Evolutionary conservation across 1,284 basidiomycete species (phyloP).

Genomic region (Irpex rosettiformis): DNA sequence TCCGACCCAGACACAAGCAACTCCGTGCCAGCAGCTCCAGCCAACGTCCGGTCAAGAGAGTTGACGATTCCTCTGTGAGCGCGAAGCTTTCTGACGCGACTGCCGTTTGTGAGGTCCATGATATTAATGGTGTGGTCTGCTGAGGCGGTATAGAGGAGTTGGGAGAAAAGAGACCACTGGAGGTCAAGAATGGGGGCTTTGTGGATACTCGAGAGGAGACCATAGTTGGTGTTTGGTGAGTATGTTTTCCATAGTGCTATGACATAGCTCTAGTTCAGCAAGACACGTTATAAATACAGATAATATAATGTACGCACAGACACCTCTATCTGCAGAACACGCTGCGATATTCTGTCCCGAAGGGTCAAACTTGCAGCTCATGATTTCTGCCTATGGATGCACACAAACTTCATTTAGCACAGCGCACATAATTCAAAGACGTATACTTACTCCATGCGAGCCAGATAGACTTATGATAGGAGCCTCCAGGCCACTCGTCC

Average conservation of each 20-base stretch:
- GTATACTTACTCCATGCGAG: slow-evolving; percentile 58
- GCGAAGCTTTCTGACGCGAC: slow-evolving; percentile 69
- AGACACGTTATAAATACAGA: background rate
- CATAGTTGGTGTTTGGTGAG: slow-evolving; percentile 79
- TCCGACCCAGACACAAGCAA: slow-evolving; percentile 84
- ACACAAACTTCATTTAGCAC: background rate
- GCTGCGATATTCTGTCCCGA: slow-evolving; percentile 82
- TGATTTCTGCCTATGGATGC: slow-evolving; percentile 59
- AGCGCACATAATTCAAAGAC: slow-evolving; percentile 4
- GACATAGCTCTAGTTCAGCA: slow-evolving; percentile 1
- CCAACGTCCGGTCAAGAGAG: slow-evolving; percentile 78
- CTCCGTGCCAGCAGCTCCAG: slow-evolving; percentile 77
- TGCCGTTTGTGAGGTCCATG: slow-evolving; percentile 75
- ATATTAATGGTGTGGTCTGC: slow-evolving; percentile 80
- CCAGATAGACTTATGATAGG: slow-evolving; percentile 79
- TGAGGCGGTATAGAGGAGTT: slow-evolving; percentile 74
- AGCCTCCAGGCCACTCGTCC: slow-evolving; percentile 75
- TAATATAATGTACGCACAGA: slow-evolving; percentile 56
- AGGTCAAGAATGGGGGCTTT: slow-evolving; percentile 80
- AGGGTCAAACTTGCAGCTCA: slow-evolving; percentile 79
- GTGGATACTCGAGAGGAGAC: slow-evolving; percentile 66
- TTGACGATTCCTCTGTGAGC: slow-evolving; percentile 91
- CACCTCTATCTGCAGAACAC: slow-evolving; percentile 74
- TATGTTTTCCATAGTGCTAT: slow-evolving; percentile 80
- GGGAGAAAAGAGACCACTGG: slow-evolving; percentile 74